Conservation (phyloP, 2,329 filamentous ascomycete species). For the Ophiobolus disseminans region DNA sequence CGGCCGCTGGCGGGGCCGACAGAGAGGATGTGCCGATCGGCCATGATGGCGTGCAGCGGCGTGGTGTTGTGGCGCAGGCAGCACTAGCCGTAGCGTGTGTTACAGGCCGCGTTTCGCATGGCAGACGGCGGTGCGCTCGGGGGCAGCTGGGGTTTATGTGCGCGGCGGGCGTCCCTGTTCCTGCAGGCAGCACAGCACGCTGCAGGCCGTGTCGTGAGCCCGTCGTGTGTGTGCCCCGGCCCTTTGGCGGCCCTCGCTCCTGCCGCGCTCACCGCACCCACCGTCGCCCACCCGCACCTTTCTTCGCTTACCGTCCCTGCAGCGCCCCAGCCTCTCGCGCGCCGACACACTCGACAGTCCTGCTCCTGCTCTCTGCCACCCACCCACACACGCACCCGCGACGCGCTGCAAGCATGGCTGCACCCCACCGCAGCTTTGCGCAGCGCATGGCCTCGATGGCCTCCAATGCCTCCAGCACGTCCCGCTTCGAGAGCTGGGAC, state of each 20-base stretch:
- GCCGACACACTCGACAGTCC: no score
- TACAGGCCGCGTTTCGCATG: background rate
- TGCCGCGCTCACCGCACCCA: constrained; percentile 19
- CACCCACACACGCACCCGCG: constrained; percentile 25
- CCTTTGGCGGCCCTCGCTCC: no score
- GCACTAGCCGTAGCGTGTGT: constrained; percentile 1
- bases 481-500: constrained; percentile 72
- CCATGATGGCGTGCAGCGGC: constrained; percentile 11
- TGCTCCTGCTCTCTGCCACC: constrained; percentile 16
- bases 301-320: constrained; percentile 16
- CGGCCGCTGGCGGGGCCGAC: constrained; percentile 63
- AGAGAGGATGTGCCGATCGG: constrained; percentile 58
- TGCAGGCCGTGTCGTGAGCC: no score
- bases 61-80: background rate
- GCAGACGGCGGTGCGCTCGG: no score
- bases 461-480: constrained; percentile 53
- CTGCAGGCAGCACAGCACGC: constrained; percentile 4
- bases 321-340: constrained; percentile 17
- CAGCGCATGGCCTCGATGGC: constrained; percentile 60
- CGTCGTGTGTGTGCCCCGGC: no score
- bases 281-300: constrained; percentile 11
- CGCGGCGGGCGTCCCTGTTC: background rate
- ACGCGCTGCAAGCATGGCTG: constrained; percentile 37
- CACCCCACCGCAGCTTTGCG: constrained; percentile 46
- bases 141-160: constrained; percentile 20